Evolutionary conservation across 345 rosid genomes (phyloP), one percentile per base, ranked within the genome.

Genomic region (Salix udensis): DNA sequence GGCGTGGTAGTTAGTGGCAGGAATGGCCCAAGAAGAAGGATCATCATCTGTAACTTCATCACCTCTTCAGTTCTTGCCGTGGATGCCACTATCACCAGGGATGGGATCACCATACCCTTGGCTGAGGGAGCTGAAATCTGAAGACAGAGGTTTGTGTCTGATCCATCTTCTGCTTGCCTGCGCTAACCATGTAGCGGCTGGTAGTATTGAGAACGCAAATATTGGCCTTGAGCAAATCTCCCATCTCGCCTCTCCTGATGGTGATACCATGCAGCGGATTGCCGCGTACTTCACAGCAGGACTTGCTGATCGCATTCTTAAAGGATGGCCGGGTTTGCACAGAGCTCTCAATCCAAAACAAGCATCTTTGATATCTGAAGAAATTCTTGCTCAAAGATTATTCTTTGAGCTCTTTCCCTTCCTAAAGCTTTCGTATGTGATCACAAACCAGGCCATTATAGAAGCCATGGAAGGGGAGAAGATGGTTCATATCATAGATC

Each of bases 201-300:
- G 91, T n/a, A 86, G 83, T 64, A 70, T 89, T 19, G 91, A 91
- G 84, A 87, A 88, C 76, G 95, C 95, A 28, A 89, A 89, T 66
- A 76, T 86, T 3, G 77, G 79, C 70, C 88, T 91, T 19, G 91
- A 89, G 82, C 91, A 84, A 10, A 91, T 91, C 74, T 88, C 95
- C 16, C 87, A 85, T 68, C 90, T 87, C 0, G 91, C 93, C 52
- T 88, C 93, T 71, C 86, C 91, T 5, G 90, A 89, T 70, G 95
- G 95, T 1, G 93, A 91, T 73, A 84, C 92, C 6, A 84, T 91
- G 83, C 93, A 91, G 84, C 84, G 95, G 68, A 91, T 89, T 4
- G 95, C 90, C 74, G 89, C 93, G 36, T 91, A 91, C 82, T 91
- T 91, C 87, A 89, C 88, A 0, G 91, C 88, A 74, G 93, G 93